phyloP scores from a whole-genome alignment of 2,329 filamentous ascomycete species.

The Zasmidium citrigriseum region DNA sequence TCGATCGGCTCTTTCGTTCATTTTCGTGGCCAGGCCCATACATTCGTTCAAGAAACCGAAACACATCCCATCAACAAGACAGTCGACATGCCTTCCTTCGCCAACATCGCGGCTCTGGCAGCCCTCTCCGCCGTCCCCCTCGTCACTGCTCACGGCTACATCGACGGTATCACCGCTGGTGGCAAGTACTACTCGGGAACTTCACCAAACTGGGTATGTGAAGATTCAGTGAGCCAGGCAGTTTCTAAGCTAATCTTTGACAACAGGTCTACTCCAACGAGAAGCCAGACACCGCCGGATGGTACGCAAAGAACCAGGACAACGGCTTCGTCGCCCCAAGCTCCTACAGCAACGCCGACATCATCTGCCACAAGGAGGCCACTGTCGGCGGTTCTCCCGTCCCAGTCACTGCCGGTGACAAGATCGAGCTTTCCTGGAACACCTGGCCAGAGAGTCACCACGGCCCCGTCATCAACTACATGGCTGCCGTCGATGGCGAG shows the following conservation, averaged over 20 bases:
- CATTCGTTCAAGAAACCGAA: slow-evolving; percentile 9
- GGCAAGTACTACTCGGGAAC: slow-evolving; percentile 48
- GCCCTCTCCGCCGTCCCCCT: slow-evolving; percentile 28
- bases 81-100: slow-evolving; percentile 20
- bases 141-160: slow-evolving; percentile 48
- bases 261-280: slow-evolving; percentile 60
- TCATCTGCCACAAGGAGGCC: slow-evolving; percentile 54
- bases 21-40: slow-evolving; percentile 16
- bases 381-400: slow-evolving; percentile 53
- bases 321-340: slow-evolving; percentile 32
- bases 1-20: slow-evolving; percentile 13
- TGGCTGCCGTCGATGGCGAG: slow-evolving; percentile 60
- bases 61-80: neutral
- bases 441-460: slow-evolving; percentile 48
- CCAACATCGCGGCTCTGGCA: slow-evolving; percentile 16
- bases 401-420: slow-evolving; percentile 58
- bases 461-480: slow-evolving; percentile 65
- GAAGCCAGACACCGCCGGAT: slow-evolving; percentile 53
- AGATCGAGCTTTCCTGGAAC: slow-evolving; percentile 53
- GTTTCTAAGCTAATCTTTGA: too few relatives aligned
- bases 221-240: too few relatives aligned
- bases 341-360: slow-evolving; percentile 26
- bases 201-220: slow-evolving; percentile 39
- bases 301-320: slow-evolving; percentile 41
- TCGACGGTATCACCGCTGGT: slow-evolving; percentile 47